Conservation (phyloP, 2,329 filamentous ascomycete genomes). For the Penicillium sp. region DNA sequence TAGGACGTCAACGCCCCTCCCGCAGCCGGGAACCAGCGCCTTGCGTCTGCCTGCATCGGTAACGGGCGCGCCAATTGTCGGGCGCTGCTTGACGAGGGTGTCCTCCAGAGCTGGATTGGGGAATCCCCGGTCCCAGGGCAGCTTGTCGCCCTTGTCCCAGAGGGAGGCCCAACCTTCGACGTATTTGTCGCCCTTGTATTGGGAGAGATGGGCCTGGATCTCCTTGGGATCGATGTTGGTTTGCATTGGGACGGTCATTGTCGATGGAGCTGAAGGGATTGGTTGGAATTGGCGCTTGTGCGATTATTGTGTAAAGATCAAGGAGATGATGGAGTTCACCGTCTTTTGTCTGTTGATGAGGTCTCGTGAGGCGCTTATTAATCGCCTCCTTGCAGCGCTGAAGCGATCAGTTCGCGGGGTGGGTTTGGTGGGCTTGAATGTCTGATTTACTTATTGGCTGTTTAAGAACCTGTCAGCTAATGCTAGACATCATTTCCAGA, state of each 20-base stretch:
- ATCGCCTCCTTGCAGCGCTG: constrained; percentile 23
- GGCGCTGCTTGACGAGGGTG: constrained; percentile 44
- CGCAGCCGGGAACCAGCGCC: constrained; percentile 80
- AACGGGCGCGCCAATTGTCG: constrained; percentile 41
- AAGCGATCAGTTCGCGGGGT: background rate
- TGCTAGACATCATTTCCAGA: no score
- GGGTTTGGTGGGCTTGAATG: background rate
- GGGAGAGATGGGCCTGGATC: constrained; percentile 46
- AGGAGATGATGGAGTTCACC: constrained; percentile 3
- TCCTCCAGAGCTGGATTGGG: constrained; percentile 64
- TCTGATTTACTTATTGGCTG: background rate
- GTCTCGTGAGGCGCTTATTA: constrained; percentile 19
- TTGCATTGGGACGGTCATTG: constrained; percentile 14
- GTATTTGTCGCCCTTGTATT: constrained; percentile 44
- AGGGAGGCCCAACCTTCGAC: constrained; percentile 56
- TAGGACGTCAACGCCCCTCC: constrained; percentile 77
- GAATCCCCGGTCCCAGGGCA: constrained; percentile 62
- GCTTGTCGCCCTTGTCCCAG: constrained; percentile 55
- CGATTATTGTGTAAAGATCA: background rate
- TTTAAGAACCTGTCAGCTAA: no score
- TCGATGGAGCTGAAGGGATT: background rate
- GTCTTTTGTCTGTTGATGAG: constrained; percentile 13
- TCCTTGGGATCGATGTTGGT: constrained; percentile 20
- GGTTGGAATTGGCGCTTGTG: background rate
- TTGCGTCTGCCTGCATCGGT: constrained; percentile 43